Conservation (phyloP, 495 filamentous ascomycete genomes). For the Wilcoxina mikolae region DNA sequence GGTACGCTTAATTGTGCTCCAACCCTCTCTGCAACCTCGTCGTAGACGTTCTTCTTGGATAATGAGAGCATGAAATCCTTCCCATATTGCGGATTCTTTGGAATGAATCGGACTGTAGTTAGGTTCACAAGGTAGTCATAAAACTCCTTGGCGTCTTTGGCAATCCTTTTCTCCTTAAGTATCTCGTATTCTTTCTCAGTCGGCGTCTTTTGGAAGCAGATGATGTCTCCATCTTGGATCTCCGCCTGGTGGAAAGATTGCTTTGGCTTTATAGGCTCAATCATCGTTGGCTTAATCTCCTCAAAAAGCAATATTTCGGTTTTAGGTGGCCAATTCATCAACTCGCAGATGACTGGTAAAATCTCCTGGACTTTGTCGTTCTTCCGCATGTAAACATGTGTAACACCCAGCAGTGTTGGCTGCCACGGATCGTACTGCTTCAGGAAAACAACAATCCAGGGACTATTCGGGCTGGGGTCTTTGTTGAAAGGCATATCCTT, state of each 20-base stretch:
- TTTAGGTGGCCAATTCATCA: conserved; percentile 57
- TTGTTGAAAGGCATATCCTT: background rate
- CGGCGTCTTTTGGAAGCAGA: conserved; percentile 68
- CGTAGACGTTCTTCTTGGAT: conserved; percentile 79
- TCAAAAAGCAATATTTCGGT: conserved; percentile 22
- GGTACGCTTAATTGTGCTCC: conserved; percentile 64
- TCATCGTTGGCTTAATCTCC: conserved; percentile 97
- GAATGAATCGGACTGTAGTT: conserved; percentile 52
- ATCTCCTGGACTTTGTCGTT: conserved; percentile 69
- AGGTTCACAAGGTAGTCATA: conserved; percentile 87
- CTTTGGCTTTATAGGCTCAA: conserved; percentile 85
- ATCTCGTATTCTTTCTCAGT: conserved; percentile 42
- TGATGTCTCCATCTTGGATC: conserved; percentile 92
- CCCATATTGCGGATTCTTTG: conserved; percentile 39
- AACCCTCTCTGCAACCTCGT: conserved; percentile 71
- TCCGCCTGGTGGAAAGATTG: conserved; percentile 76
- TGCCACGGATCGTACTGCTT: conserved; percentile 73
- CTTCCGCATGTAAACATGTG: conserved; percentile 71
- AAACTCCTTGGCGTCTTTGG: conserved; percentile 55
- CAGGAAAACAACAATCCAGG: conserved; percentile 68
- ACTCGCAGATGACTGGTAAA: conserved; percentile 56
- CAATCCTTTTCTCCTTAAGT: background rate
- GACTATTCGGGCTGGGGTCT: conserved; percentile 28
- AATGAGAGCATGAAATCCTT: conserved; percentile 55
- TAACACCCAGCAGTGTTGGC: conserved; percentile 60